Evolutionary conservation across 257 asterid genomes (phyloP).

Genomic region (Striga asiatica): DNA sequence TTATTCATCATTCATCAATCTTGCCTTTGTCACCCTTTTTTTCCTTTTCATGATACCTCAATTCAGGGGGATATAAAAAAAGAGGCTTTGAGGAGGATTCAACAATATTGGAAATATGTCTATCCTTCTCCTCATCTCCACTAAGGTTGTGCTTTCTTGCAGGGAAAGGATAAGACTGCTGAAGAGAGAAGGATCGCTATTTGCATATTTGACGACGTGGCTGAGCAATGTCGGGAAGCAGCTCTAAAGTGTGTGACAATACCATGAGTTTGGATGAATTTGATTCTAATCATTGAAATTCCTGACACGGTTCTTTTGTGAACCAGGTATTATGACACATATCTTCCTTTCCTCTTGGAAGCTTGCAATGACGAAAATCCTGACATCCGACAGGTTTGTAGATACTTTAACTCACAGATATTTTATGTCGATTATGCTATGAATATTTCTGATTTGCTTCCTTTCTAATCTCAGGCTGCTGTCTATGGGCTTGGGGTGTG

Average conservation of each 20-base stretch:
- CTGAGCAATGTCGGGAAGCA: conserved; percentile 89
- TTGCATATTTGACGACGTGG: conserved; percentile 97
- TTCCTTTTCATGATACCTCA: background rate
- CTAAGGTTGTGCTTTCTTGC: conserved; percentile 16
- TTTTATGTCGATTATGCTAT: background rate
- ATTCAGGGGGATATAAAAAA: background rate
- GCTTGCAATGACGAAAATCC: conserved; percentile 92
- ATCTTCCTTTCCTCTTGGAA: conserved; percentile 94
- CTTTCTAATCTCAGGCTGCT: conserved; percentile 61
- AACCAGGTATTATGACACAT: conserved; percentile 74
- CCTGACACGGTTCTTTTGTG: conserved; percentile 10
- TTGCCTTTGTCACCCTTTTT: background rate
- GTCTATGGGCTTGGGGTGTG: conserved; percentile 95
- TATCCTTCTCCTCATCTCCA: background rate
- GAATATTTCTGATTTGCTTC: conserved; percentile 13
- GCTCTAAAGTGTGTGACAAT: conserved; percentile 55
- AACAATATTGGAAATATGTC: background rate
- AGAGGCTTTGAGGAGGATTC: background rate
- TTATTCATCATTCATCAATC: background rate
- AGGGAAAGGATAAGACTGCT: conserved; percentile 94
- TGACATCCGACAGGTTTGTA: conserved; percentile 85
- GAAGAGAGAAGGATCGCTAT: conserved; percentile 98
- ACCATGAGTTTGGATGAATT: background rate
- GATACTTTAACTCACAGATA: background rate
- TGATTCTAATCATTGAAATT: conserved; percentile 9